Conservation (phyloP, 139 green algal species). For the Gonium pectorale region DNA sequence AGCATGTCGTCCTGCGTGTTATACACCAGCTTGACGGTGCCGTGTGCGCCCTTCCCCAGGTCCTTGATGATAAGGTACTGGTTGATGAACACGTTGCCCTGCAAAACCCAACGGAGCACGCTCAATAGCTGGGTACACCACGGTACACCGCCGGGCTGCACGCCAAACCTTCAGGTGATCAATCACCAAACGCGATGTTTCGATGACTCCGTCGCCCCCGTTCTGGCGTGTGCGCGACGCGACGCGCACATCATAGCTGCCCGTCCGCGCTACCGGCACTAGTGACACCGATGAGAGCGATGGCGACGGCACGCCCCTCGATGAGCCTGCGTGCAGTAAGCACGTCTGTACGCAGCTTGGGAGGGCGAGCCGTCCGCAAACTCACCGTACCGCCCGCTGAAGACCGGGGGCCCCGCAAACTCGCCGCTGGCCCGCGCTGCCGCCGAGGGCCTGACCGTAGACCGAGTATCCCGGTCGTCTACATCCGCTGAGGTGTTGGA, state of each 20-base stretch:
- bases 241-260: conserved; percentile 41
- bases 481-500: conserved; percentile 23
- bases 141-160: background rate
- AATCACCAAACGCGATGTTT: conserved; percentile 35
- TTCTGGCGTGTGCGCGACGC: conserved; percentile 33
- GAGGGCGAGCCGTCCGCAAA: too few species aligned
- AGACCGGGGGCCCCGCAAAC: background rate
- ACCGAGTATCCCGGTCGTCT: background rate
- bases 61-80: conserved; percentile 88
- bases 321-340: conserved; percentile 26
- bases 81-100: conserved; percentile 82
- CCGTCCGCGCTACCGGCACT: conserved; percentile 36
- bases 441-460: conserved; percentile 1
- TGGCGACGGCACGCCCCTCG: conserved; percentile 25
- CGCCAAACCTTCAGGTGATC: conserved; percentile 41
- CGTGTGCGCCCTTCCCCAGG: conserved; percentile 77
- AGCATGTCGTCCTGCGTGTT: conserved; percentile 79
- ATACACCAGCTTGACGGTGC: conserved; percentile 85
- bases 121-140: background rate
- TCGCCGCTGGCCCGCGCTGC: conserved; percentile 2
- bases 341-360: too few species aligned
- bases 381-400: conserved; percentile 28
- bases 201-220: conserved; percentile 35
- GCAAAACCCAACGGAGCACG: background rate
- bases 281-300: conserved; percentile 33